These are phyloP conservation scores for Fraxinus excelsior DNA, from an alignment of 257 asterid genomes.

Conservation along the genomic window DNA sequence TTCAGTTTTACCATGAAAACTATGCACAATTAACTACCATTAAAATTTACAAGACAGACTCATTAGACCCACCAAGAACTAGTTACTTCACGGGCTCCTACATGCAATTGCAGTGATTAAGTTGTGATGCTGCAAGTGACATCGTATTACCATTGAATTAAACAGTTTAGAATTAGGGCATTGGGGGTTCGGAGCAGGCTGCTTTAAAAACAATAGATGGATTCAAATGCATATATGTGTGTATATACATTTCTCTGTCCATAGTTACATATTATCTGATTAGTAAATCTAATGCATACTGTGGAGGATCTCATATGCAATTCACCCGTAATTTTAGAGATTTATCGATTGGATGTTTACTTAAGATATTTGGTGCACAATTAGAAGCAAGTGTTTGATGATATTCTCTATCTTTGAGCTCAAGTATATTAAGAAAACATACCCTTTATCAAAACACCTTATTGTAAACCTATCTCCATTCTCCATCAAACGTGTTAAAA, in stretches of 20 bases:
- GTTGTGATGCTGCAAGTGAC: not conserved
- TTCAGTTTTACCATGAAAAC: not conserved
- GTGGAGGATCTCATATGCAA: not conserved
- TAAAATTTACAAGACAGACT: too few relatives aligned
- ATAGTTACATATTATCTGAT: not conserved
- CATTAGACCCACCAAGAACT: not conserved
- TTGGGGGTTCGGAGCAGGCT: slow-evolving; percentile 2
- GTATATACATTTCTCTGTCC: not conserved
- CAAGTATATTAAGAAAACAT: not conserved
- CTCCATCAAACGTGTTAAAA: too few relatives aligned
- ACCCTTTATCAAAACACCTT: not conserved
- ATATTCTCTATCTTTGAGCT: not conserved
- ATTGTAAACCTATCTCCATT: too few relatives aligned
- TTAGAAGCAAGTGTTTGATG: slow-evolving; percentile 8
- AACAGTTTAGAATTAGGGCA: not conserved
- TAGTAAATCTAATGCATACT: slow-evolving; percentile 6
- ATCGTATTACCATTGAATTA: not conserved
- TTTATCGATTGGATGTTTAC: not conserved
- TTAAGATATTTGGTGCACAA: slow-evolving; percentile 6
- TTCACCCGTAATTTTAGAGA: not conserved
- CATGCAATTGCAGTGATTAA: not conserved
- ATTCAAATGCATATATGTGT: too few relatives aligned
- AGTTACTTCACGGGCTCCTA: not conserved
- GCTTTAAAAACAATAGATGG: too few relatives aligned
- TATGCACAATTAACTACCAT: not conserved